Evolutionary conservation across 2,329 filamentous ascomycete species (phyloP), one percentile per base, ranked within the genome.

Genomic region (Chaetomium strumarium): DNA sequence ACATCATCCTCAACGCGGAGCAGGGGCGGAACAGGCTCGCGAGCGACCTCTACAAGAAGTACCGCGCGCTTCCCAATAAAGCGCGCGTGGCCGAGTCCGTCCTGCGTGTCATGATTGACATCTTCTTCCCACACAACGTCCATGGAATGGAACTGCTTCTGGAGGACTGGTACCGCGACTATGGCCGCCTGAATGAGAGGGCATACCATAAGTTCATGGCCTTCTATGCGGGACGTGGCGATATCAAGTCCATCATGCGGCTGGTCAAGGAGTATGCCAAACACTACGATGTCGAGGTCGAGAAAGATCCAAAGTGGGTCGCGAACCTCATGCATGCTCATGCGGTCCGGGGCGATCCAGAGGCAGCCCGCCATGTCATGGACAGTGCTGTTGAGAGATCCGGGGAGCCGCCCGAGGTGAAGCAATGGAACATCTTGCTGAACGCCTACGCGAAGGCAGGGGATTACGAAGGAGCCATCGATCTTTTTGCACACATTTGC

Each of bases 361-460:
- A 71, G 3, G 74, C 79, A 46, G 81, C 85, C 0, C 70, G 79
- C 46, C 66, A 72, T 17, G 78, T 84, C 34, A 86, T 96, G 55
- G 64, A 80, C 43, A 73, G 76, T 14, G n/a, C 80, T 93, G 51
- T 64, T 66, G 20, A 61, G 69, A 7, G 46, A 84, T 83, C 61
- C 68, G 72, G 1, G 60, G 86, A 14, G 3, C 19, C 72, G 39
- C 85, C 84, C 7, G 80, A 82, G 57, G 66, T 77, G 1, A 66
- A 74, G 34, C 81, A 79, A 57, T 95, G 86, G 85, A 95, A 95
- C 63, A 83, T 84, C 19, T 68, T 96, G 29, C 73, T 97, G 42
- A 81, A 85, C 62, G 84, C 86, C 2, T 80, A 90, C 67, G 76
- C 77, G 16, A 82, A 81, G 59, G 78, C 79, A 1, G 76, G 81